Conservation (phyloP, 306 rosid species). For the Pyrus betulifolia region DNA sequence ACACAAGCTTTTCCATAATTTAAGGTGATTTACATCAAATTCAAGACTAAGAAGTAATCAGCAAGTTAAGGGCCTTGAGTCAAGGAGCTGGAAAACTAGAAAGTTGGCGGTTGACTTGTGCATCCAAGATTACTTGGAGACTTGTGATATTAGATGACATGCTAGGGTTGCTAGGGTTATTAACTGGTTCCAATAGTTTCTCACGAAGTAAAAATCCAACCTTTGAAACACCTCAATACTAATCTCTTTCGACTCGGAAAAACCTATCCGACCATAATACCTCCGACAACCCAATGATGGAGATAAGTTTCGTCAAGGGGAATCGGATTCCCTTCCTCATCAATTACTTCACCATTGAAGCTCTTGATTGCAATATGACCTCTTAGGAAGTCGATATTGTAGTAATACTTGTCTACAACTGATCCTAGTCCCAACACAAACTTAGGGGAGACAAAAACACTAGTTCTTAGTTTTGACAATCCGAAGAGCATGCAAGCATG, state of each 20-base stretch:
- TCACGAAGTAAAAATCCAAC: constrained; percentile 2
- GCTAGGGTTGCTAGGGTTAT: too few species aligned
- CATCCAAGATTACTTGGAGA: too few species aligned
- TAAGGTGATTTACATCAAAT: too few species aligned
- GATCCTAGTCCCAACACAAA: constrained; percentile 56
- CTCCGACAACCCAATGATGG: constrained; percentile 57
- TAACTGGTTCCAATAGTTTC: constrained; percentile 11
- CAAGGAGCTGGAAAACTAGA: too few species aligned
- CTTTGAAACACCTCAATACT: background rate
- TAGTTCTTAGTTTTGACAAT: constrained; percentile 20
- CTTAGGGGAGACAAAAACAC: constrained; percentile 43
- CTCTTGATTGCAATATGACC: constrained; percentile 66
- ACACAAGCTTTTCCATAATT: too few species aligned
- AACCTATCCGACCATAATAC: constrained; percentile 17
- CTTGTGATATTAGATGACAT: too few species aligned
- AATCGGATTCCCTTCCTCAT: constrained; percentile 43
- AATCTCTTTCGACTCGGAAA: constrained; percentile 3
- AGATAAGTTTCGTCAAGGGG: constrained; percentile 71
- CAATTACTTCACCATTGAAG: constrained; percentile 60
- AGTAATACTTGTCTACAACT: constrained; percentile 31
- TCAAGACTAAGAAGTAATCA: too few species aligned
- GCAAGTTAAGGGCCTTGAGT: too few species aligned
- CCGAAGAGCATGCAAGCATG: constrained; percentile 21
- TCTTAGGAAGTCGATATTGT: constrained; percentile 44
- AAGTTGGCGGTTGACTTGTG: too few species aligned